A percentile compares a stretch with the other conserved stretches of the same genome.
Conservation (phyloP, 2,329 filamentous ascomycete species). For the Neoascochyta sp. region DNA sequence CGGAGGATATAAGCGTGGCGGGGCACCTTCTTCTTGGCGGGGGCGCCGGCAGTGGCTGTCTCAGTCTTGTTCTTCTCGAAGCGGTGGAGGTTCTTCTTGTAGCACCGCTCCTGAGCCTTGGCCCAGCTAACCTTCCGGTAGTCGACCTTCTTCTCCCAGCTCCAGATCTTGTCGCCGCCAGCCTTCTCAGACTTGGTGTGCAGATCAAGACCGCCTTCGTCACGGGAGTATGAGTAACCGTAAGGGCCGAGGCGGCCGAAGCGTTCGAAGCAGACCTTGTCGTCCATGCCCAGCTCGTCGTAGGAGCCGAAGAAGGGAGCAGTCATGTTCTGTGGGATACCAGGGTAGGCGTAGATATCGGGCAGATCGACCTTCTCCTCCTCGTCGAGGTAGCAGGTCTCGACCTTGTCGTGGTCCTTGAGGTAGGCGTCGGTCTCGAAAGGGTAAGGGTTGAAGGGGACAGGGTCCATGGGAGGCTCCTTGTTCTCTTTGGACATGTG, state of each 20-base stretch:
- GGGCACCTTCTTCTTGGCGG: constrained; percentile 43
- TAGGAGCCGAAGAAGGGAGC: constrained; percentile 49
- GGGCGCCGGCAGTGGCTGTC: constrained; percentile 20
- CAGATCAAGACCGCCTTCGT: constrained; percentile 49
- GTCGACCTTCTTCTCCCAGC: constrained; percentile 51
- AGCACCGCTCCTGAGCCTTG: constrained; percentile 46
- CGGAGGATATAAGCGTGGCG: constrained; percentile 82
- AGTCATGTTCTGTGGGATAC: constrained; percentile 49
- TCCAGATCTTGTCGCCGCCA: constrained; percentile 43
- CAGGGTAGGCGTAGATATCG: constrained; percentile 62
- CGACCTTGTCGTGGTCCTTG: constrained; percentile 51
- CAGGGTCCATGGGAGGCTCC: constrained; percentile 39
- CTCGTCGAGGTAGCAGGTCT: constrained; percentile 62
- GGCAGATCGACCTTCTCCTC: constrained; percentile 56
- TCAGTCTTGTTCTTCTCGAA: constrained; percentile 40
- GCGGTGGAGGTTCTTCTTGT: constrained; percentile 48
- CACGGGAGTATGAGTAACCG: constrained; percentile 48
- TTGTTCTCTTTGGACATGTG: constrained; percentile 34
- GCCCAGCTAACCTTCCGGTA: constrained; percentile 50
- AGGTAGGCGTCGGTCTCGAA: constrained; percentile 44
- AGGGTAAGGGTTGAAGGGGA: constrained; percentile 47
- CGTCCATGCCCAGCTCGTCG: constrained; percentile 45
- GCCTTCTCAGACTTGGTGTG: constrained; percentile 43
- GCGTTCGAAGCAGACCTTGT: constrained; percentile 50
- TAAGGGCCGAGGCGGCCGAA: constrained; percentile 51